Evolutionary conservation across 345 rosid species (phyloP), one percentile per base, ranked within the genome.

Genomic region (Microcos paniculata): DNA sequence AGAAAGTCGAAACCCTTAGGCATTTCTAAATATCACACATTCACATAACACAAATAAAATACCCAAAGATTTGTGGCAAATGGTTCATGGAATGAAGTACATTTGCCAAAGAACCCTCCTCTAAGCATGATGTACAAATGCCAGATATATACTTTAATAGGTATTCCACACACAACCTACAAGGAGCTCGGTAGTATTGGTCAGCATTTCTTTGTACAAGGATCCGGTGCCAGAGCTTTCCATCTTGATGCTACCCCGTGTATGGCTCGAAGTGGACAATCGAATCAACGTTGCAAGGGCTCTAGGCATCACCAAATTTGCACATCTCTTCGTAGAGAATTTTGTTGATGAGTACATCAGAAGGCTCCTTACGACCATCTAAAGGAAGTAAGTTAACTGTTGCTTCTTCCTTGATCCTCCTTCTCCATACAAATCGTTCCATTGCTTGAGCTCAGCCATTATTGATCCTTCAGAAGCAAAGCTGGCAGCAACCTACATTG

Each of bases 321-420:
- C 74, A 43, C 51, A 24, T 46, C 58, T 55, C 46, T 62, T 45
- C 64, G 15, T 23, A 42, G n/a, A 61, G 30, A 49, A 71, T 48
- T 18, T 4, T 48, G 35, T 28, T 33, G 75, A 62, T 23, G 58
- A 55, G 23, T 21, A 13, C 12, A 63, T 67, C 28, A 66, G 67
- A 49, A 62, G 49, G 46, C 45, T 67, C 61, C 75, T 62, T 71
- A 49, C 62, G 51, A 35, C 65, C 18, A 26, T 56, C 85, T 87
- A 95, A 24, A 95, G 92, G 92, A 95, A 92, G 83, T 92, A 94
- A 73, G 94, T 81, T 30, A 93, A 81, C 71, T 91, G 97, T 70
- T 91, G 87, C 73, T 91, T 91, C 85, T 91, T 94, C 82, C 97
- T 93, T 14, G 98, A 90, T 45, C 99, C 99, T 46, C 98, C 98